These are phyloP conservation scores for Aphelidium insulamus DNA, from an alignment of 371 early-diverging fungal species.

Conservation along the genomic window DNA sequence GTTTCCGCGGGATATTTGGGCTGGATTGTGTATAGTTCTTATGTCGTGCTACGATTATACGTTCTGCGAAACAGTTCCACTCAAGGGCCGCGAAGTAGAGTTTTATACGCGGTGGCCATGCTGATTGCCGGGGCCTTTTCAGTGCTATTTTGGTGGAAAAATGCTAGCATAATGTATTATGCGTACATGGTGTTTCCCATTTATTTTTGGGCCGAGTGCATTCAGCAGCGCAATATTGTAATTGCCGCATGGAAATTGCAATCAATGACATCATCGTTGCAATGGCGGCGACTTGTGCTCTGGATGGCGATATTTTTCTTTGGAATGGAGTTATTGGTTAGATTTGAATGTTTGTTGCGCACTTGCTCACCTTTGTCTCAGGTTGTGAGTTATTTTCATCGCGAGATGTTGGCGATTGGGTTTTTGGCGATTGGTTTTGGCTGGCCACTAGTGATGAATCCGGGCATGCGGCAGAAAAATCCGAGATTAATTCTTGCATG, in stretches of 20 bases:
- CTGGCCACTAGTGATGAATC: no score
- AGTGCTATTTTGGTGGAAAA: no score
- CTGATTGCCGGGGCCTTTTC: no score
- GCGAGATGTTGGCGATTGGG: conserved; percentile 31
- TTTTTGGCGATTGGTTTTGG: conserved; percentile 35
- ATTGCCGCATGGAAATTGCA: no score
- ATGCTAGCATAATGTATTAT: conserved; percentile 73
- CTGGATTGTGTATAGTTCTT: conserved; percentile 69
- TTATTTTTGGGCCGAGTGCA: conserved; percentile 41
- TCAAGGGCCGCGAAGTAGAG: neutral
- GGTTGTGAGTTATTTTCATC: conserved; percentile 51
- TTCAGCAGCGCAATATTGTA: conserved; percentile 1
- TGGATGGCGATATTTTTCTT: no score
- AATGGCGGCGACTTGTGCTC: no score
- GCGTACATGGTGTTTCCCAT: conserved; percentile 61
- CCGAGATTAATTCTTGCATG: conserved; percentile 22
- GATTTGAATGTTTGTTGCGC: no score
- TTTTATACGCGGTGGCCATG: no score
- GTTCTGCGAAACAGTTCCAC: neutral
- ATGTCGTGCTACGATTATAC: neutral
- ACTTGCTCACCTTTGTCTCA: no score
- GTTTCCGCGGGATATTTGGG: conserved; percentile 75
- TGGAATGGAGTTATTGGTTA: no score
- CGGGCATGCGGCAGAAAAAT: conserved; percentile 25
- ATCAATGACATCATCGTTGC: no score